Evolutionary conservation across 208 protist genomes (phyloP), one percentile per base, ranked within the genome.

Genomic region (Tritrichomonas foetus): DNA sequence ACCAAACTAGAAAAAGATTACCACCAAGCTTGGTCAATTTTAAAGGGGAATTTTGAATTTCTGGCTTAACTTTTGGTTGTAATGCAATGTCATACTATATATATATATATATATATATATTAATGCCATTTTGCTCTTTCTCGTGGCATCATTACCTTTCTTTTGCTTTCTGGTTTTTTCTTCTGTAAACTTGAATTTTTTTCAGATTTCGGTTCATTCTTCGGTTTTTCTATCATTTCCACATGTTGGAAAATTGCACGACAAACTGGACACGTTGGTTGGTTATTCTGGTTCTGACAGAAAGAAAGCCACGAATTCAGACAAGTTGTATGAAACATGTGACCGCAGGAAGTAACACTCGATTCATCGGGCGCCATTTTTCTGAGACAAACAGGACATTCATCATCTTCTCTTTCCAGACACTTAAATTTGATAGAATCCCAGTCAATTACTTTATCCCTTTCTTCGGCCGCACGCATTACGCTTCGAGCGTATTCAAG

Each of bases 301-400:
- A 84, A 84, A n/a, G 36, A 53, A 22, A 84, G 9, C 74, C 74
- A 84, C 14, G 74, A 84, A 22, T 2, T 8, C 1, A 84, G 22
- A 30, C 74, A 84, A n/a, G 36, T 84, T 53, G 44, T 84, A n/a
- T 84, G 74, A 25, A 84, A 84, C 22, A 84, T 53, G 36, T 84
- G 74, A 13, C 74, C 36, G n/a, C 74, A 84, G 33, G 41, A 53
- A n/a, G 74, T 84, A n/a, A 84, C 44, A 33, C 9, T 25, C 1
- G 41, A 49, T 47, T 84, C 74, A 33, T 53, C 74, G 49, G 74
- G 36, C 25, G 49, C n/a, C 44, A 84, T 53, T 53, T 49, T 33
- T 53, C 74, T 49, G 16, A 84, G n/a, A n/a, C 74, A 84, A 44
- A 84, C 44, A 53, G 74, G 74, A n/a, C 74, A 84, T n/a, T 69